Evolutionary conservation across 176 grass and related monocot species (phyloP).

Genomic region (Oryza glaberrima): DNA sequence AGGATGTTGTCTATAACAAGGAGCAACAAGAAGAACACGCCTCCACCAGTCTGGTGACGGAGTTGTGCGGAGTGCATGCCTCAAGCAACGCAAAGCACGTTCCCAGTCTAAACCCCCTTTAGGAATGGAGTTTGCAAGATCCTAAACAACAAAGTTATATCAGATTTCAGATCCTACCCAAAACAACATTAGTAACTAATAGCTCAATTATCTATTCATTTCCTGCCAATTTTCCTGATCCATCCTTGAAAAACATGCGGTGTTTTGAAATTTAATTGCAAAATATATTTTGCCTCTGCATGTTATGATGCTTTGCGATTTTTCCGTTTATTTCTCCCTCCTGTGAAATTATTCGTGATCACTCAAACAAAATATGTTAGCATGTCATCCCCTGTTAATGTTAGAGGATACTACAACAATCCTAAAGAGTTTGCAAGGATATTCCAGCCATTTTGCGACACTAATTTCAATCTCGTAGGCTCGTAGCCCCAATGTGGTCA

Average conservation of each 20-base stretch:
- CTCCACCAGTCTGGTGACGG: slow-evolving; percentile 99
- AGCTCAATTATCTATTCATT: slow-evolving; percentile 14
- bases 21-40: slow-evolving; percentile 90
- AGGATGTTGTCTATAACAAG: slow-evolving; percentile 82
- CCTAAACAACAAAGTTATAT: slow-evolving; percentile 58
- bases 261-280: background rate
- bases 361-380: background rate
- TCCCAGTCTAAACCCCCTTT: slow-evolving; percentile 97
- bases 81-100: slow-evolving; percentile 89
- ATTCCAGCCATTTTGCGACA: background rate
- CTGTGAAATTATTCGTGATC: too few relatives aligned
- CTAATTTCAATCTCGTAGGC: background rate
- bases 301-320: background rate
- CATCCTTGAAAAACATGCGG: background rate
- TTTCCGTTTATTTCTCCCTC: background rate
- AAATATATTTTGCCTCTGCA: background rate
- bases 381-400: background rate
- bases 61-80: slow-evolving; percentile 91
- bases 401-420: too few relatives aligned
- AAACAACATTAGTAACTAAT: slow-evolving; percentile 23
- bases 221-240: background rate
- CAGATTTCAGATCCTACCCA: slow-evolving; percentile 22
- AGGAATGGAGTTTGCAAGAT: slow-evolving; percentile 88
- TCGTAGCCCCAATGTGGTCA: background rate
- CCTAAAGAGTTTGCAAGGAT: background rate